Conservation (phyloP, 805 yeast genomes). For the Suhomyces prunicola region DNA sequence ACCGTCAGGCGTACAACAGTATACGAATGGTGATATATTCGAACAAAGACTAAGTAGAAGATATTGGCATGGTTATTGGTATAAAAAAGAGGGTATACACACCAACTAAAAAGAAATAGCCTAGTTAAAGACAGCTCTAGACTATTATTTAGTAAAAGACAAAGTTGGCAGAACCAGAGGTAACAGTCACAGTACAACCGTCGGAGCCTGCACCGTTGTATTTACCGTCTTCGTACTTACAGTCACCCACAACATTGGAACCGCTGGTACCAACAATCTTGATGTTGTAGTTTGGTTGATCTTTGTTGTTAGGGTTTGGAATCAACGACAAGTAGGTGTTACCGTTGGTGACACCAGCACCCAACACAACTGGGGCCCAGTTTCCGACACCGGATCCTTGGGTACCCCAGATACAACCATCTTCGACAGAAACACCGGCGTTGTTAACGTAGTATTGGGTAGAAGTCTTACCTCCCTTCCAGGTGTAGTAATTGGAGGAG, state of each 20-base stretch:
- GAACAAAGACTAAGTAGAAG: not conserved
- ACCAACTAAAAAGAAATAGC: not conserved
- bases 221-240: conserved; percentile 41
- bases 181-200: conserved; percentile 76
- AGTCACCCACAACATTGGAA: conserved; percentile 35
- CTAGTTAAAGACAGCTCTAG: too few relatives aligned
- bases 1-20: conserved; percentile 1
- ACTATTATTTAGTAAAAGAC: conserved; percentile 43
- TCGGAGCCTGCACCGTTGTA: conserved; percentile 57
- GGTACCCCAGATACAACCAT: conserved; percentile 73
- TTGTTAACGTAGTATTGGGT: conserved; percentile 75
- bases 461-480: conserved; percentile 64
- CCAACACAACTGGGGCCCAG: conserved; percentile 78
- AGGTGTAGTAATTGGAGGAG: conserved; percentile 53
- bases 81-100: not conserved
- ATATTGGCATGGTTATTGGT: not conserved
- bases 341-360: conserved; percentile 67
- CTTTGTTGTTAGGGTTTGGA: conserved; percentile 71
- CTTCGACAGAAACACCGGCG: conserved; percentile 66
- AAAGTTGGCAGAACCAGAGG: conserved; percentile 58
- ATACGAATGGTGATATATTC: conserved; percentile 1
- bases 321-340: conserved; percentile 66
- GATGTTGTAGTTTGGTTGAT: conserved; percentile 40
- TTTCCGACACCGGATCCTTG: conserved; percentile 61
- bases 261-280: conserved; percentile 45